These are phyloP conservation scores for Mycena leptocephala DNA, from an alignment of 768 basidiomycete species.

Conservation along the genomic window DNA sequence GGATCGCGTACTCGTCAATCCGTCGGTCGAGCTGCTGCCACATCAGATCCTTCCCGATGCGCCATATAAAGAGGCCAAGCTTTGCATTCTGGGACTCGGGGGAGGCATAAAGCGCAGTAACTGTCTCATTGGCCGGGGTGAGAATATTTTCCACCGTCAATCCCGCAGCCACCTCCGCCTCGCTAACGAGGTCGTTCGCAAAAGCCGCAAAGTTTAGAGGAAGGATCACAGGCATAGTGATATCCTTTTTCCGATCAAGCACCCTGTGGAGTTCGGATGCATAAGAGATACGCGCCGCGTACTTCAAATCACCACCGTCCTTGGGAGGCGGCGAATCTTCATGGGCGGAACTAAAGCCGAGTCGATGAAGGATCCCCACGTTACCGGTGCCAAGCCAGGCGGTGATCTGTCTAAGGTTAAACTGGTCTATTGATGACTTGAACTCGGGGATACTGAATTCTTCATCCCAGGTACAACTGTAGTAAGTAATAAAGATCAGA, in stretches of 20 bases:
- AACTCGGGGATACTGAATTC: background rate
- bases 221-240: background rate
- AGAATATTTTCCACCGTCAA: background rate
- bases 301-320: background rate
- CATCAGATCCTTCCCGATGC: background rate
- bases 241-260: background rate
- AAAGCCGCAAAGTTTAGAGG: conserved; percentile 2
- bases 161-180: background rate
- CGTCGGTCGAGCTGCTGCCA: conserved; percentile 25
- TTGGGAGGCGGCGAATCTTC: background rate
- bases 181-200: background rate
- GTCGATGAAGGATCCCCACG: too few species aligned
- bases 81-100: background rate
- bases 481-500: background rate
- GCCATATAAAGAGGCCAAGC: background rate
- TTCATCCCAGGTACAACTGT: conserved; percentile 7
- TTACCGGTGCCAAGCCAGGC: background rate
- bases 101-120: too few species aligned
- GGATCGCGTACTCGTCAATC: too few species aligned
- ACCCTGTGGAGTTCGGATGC: background rate
- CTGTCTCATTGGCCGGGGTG: background rate
- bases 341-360: background rate
- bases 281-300: background rate
- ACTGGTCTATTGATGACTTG: background rate
- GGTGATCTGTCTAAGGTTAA: background rate